Base-by-base conservation (phyloP, 2,329 filamentous ascomycete species). In the Fusarium abutilonis region DNA sequence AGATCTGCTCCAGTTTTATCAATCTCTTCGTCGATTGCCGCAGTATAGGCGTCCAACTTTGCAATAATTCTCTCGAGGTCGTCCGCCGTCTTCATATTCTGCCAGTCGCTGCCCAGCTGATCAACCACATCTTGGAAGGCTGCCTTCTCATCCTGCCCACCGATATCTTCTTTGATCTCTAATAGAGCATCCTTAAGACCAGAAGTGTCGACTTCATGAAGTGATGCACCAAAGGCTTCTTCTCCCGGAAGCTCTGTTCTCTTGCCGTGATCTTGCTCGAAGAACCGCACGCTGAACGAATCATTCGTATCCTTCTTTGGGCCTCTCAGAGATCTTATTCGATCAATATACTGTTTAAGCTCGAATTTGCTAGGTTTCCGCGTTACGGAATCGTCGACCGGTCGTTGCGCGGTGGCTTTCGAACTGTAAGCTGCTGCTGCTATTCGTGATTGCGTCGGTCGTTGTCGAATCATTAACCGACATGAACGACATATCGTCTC, bases 201-300 rank as follows among this genome's bases (percentile, higher is more conserved):
- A 6, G 74, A 75, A 6, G 73, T 72, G 43, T 78, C 76, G 32
- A 76, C 63, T 10, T 65, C 63, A 58, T 75, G 69, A 6, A 82
- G 50, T 0, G 78, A 77, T 19, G 76, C 69, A 31, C 68, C 73
- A 54, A 82, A 82, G 8, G 76, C 77, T n/a, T 78, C 72, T 43
- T 78, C 72, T 54, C 74, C 66, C 9, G 66, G 61, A 15, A 84
- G 70, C 60, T 77, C 75, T 14, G 71, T 76, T 11, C 80, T 64
- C 8, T 68, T 65, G 28, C 71, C 63, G 4, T 74, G 73, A 13
- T 76, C 75, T 66, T 84, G 78, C 51, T 85, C 81, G 58, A 82
- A 85, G 66, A 77, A 83, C 9, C 78, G 76, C 10, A 83, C 75
- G 3, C 74, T 72, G 32, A 73, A 74, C 14, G 69, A 57, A 6